A percentile compares a stretch with the other conserved stretches of the same genome.
Evolutionary conservation across 2,329 filamentous ascomycete genomes (phyloP).

Genomic region (Alternaria sp.): DNA sequence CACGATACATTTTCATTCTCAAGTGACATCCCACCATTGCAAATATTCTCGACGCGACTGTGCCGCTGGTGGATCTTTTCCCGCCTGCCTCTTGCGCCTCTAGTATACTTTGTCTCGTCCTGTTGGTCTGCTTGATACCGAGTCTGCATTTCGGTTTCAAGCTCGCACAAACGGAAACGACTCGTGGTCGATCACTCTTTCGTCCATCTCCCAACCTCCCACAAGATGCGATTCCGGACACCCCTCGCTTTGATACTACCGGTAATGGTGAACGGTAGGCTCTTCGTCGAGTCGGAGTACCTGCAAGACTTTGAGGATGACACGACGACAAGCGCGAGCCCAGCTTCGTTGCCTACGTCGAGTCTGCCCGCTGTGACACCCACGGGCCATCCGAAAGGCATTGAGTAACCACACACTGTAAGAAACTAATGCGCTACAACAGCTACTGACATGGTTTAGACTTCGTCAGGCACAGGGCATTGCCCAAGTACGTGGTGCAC

Average conservation of each 20-base stretch:
- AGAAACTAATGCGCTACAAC: background rate
- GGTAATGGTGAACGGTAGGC: background rate
- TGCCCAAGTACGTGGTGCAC: slow-evolving; percentile 1
- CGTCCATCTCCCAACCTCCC: background rate
- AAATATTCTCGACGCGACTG: background rate
- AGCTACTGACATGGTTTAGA: slow-evolving; percentile 16
- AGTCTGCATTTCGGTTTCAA: background rate
- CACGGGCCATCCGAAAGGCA: background rate
- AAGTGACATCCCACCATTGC: background rate
- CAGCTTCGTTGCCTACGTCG: slow-evolving; percentile 12
- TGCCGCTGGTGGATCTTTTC: background rate
- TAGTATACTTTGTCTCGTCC: background rate
- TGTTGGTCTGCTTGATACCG: background rate
- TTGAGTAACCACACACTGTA: slow-evolving; percentile 3
- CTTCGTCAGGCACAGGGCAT: slow-evolving; percentile 23
- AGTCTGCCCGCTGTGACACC: background rate
- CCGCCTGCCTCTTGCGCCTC: background rate
- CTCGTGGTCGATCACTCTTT: background rate
- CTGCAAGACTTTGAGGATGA: slow-evolving; percentile 1
- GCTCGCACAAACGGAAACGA: background rate
- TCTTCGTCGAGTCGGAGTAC: slow-evolving; percentile 1
- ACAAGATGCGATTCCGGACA: slow-evolving; percentile 4
- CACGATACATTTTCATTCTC: background rate
- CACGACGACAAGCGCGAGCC: slow-evolving; percentile 9
- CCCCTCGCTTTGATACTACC: slow-evolving; percentile 1